Conservation (phyloP, 164 flowering plant species). For the Vitis riparia region DNA sequence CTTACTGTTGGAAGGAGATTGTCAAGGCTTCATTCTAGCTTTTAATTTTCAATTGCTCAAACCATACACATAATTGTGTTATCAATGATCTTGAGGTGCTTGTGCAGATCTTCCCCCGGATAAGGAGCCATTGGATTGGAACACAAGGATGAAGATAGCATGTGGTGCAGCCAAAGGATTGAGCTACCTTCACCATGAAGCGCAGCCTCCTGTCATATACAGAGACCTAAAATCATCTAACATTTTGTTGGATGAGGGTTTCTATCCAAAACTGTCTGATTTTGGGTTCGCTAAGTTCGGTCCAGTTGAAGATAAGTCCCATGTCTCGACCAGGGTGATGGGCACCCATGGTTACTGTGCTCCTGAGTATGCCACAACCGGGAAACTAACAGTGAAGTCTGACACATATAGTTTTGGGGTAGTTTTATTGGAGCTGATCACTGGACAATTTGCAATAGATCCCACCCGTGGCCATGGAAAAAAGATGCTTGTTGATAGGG, state of each 20-base stretch:
- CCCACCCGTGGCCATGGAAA: constrained; percentile 5
- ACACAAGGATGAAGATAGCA: constrained; percentile 75
- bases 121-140: constrained; percentile 65
- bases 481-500: constrained; percentile 34
- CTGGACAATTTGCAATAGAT: constrained; percentile 35
- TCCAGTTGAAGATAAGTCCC: constrained; percentile 38
- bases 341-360: constrained; percentile 57
- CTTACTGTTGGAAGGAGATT: no score
- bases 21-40: no score
- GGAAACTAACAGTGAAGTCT: constrained; percentile 39
- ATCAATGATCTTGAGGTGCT: background rate
- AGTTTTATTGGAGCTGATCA: constrained; percentile 42
- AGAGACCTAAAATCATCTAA: constrained; percentile 73
- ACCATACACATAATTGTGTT: background rate
- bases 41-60: no score
- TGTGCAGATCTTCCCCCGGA: constrained; percentile 32
- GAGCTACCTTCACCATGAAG: constrained; percentile 60
- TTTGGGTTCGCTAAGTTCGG: constrained; percentile 62
- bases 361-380: constrained; percentile 41
- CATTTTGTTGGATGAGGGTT: constrained; percentile 55
- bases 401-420: constrained; percentile 51
- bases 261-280: constrained; percentile 74
- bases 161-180: constrained; percentile 77
- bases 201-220: constrained; percentile 68
- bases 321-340: constrained; percentile 49